Evolutionary conservation across 768 basidiomycete genomes (phyloP), one percentile per base, ranked within the genome.

Genomic region (Phylloporus sp.): DNA sequence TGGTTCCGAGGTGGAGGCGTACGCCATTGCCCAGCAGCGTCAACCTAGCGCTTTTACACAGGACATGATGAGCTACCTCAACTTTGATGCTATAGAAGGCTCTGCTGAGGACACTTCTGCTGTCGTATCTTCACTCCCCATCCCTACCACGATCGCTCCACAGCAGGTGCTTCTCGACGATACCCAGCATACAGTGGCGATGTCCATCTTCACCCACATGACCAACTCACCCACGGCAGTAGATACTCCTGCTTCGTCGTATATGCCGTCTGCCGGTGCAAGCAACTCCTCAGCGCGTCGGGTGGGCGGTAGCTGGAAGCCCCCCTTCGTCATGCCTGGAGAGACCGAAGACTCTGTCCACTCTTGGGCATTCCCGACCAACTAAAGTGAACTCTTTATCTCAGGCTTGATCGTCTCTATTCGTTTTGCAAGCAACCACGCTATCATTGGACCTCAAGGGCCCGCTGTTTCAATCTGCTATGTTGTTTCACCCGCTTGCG

Each of bases 251-350:
- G 22, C 47, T 20, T 54, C 50, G 7, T 54, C 72, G 2, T 85
- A 84, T 55, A 64, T 72, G 1, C 83, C 84, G 6, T 82, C 84
- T 13, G 53, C 80, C 12, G 84, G 81, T 44, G 82, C 83, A 20
- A 61, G 68, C 4, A 59, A 76, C 50, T 73, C 76, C 2, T 73
- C 76, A 9, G 75, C 69, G 23, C 76, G 83, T 36, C 79, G 84
- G 5, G 82, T 80, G 34, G 83, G 64, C 9, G 81, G 69, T 3
- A 78, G 68, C 47, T 85, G 82, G 80, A 72, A 65, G 38, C 54
- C 56, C 16, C 36, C 61, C n/a, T 56, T 55, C 15, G 16, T 20
- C 1, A 27, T 20, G 4, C 60, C 65, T 18, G 59, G 60, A 2
- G 59, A 64, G 1, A 53, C 63, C 26, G 73, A 76, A 16, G 70